Evolutionary conservation across 208 protist genomes (phyloP).

Genomic region (Phytomonas sp.): DNA sequence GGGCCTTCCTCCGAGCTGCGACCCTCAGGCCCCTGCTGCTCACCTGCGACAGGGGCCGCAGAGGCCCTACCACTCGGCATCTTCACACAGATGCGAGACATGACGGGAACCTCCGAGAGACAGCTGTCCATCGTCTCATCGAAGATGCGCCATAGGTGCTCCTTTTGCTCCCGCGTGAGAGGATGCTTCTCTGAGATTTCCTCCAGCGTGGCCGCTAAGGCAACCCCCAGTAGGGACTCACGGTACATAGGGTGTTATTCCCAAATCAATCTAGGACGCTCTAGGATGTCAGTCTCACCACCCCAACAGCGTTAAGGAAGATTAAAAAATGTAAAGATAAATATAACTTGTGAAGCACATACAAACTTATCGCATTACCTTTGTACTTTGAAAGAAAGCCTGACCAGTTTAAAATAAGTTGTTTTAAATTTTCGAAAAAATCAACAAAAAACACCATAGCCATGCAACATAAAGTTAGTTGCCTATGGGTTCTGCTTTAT

Average conservation of each 20-base stretch:
- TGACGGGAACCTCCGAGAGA: constrained; percentile 48
- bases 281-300: neutral
- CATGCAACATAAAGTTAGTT: neutral
- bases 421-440: neutral
- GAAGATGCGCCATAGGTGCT: constrained; percentile 74
- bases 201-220: constrained; percentile 54
- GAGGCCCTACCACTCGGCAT: constrained; percentile 17
- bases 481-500: neutral
- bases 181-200: constrained; percentile 37
- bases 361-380: neutral
- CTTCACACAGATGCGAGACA: constrained; percentile 42
- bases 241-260: constrained; percentile 51
- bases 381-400: neutral
- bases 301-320: neutral
- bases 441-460: neutral
- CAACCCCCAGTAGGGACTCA: constrained; percentile 52
- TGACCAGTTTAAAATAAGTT: neutral
- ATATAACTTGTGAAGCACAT: neutral
- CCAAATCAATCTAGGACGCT: neutral
- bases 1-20: no score
- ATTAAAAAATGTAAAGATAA: neutral
- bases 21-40: neutral
- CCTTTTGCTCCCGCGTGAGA: constrained; percentile 52
- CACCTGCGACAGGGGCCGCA: constrained; percentile 9
- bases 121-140: constrained; percentile 59